Evolutionary conservation across 306 rosid genomes (phyloP).

Genomic region (Ormosia emarginata): DNA sequence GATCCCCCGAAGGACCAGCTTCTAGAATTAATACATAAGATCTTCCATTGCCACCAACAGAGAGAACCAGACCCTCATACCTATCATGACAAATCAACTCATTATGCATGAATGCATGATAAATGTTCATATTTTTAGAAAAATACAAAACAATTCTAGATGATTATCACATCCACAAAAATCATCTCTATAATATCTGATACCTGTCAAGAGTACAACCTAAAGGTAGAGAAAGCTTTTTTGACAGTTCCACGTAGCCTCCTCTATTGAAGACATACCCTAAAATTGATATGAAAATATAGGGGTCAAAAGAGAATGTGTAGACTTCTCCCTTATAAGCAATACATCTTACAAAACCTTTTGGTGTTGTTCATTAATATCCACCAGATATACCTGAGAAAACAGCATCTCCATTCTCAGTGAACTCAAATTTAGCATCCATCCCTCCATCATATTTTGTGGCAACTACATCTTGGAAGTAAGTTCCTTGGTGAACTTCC

Average conservation of each 20-base stretch:
- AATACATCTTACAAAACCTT: neutral
- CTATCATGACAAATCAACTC: constrained; percentile 36
- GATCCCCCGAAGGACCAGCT: constrained; percentile 81
- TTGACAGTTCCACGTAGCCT: constrained; percentile 88
- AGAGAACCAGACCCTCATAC: constrained; percentile 93
- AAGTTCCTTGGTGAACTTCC: constrained; percentile 82
- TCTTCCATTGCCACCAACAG: constrained; percentile 97
- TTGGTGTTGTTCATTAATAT: constrained; percentile 19
- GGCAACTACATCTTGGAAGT: constrained; percentile 82
- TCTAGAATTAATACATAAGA: constrained; percentile 84
- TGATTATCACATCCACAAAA: neutral
- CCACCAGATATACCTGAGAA: constrained; percentile 60
- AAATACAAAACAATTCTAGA: neutral
- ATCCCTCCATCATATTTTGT: constrained; percentile 96
- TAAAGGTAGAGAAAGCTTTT: constrained; percentile 78
- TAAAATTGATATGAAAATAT: constrained; percentile 27
- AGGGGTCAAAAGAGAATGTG: neutral
- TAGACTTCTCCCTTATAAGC: neutral
- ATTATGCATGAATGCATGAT: neutral
- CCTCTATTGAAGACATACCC: constrained; percentile 95
- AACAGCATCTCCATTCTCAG: constrained; percentile 69
- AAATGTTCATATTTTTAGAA: constrained; percentile 13
- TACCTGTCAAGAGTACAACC: constrained; percentile 95
- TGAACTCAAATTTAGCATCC: constrained; percentile 90
- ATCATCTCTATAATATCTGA: neutral